These are phyloP conservation scores for Nicotiana sylvestris DNA, from an alignment of 257 asterid species.

Conservation along the genomic window DNA sequence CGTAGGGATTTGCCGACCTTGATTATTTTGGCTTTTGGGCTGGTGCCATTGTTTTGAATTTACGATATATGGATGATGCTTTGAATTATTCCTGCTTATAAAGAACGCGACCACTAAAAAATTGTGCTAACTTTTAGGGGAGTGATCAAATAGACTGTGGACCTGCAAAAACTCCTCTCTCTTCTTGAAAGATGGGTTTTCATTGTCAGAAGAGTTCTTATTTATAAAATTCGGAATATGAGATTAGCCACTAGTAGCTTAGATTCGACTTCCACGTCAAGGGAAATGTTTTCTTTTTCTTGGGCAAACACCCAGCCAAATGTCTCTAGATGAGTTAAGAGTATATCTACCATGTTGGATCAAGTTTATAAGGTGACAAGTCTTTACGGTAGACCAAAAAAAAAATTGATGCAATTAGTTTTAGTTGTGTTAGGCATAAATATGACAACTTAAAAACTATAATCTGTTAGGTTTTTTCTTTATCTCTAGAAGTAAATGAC, in stretches of 20 bases:
- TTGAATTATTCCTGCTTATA: background rate
- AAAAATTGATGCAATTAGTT: too few species aligned
- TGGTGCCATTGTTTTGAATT: background rate
- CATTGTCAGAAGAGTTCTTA: background rate
- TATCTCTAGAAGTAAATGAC: too few species aligned
- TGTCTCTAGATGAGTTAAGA: background rate
- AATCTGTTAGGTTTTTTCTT: too few species aligned
- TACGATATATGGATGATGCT: background rate
- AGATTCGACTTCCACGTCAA: background rate
- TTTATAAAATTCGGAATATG: background rate
- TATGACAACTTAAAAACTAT: too few species aligned
- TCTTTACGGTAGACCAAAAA: too few species aligned
- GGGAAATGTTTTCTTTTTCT: background rate
- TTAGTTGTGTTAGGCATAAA: too few species aligned
- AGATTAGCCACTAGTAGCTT: background rate
- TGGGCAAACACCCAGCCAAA: background rate
- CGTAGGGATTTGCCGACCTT: background rate
- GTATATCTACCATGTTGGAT: too few species aligned
- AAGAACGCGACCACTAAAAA: background rate
- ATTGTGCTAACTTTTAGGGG: background rate
- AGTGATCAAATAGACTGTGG: background rate
- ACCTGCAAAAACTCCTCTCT: background rate
- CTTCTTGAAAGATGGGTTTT: background rate
- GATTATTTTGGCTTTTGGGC: background rate
- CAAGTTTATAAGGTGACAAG: too few species aligned